Evolutionary conservation across 1,284 basidiomycete species (phyloP).

Genomic region (Heterobasidion annosum): DNA sequence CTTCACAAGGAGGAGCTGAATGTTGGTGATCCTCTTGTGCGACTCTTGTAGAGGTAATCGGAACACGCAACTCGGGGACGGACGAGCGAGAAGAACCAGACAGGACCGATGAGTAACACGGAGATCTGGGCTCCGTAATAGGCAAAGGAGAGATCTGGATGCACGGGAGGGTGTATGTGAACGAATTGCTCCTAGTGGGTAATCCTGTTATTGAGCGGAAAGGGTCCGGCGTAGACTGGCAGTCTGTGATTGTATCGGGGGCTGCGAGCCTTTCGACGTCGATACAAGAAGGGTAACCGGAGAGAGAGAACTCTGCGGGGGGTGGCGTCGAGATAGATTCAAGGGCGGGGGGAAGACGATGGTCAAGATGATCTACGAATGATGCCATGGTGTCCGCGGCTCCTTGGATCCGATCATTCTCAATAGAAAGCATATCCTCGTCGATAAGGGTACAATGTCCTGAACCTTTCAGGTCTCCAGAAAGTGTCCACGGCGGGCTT

Average conservation of each 20-base stretch:
- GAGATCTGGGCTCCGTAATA: too few relatives aligned
- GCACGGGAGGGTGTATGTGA: background rate
- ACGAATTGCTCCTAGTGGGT: background rate
- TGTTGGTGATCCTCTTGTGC: background rate
- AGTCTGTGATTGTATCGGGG: background rate
- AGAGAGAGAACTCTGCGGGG: background rate
- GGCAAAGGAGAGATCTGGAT: background rate
- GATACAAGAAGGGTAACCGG: background rate
- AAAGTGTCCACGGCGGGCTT: too few relatives aligned
- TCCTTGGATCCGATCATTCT: too few relatives aligned
- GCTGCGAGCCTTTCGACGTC: background rate
- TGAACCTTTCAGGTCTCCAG: too few relatives aligned
- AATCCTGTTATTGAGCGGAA: background rate
- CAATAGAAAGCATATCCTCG: too few relatives aligned
- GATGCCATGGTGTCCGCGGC: too few relatives aligned
- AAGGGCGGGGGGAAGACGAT: background rate
- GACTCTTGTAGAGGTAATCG: background rate
- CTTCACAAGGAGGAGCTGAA: background rate
- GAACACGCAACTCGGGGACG: background rate
- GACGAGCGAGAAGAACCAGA: background rate
- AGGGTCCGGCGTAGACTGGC: background rate
- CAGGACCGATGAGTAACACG: too few relatives aligned
- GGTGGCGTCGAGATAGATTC: background rate
- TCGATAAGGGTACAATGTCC: too few relatives aligned
- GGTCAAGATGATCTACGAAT: too few relatives aligned